Percentiles rank a stretch among this genome's conserved stretches.
These are phyloP conservation scores for Polytrichum commune DNA, from an alignment of 225 moss, liverwort and hornwort species.

Conservation along the genomic window DNA sequence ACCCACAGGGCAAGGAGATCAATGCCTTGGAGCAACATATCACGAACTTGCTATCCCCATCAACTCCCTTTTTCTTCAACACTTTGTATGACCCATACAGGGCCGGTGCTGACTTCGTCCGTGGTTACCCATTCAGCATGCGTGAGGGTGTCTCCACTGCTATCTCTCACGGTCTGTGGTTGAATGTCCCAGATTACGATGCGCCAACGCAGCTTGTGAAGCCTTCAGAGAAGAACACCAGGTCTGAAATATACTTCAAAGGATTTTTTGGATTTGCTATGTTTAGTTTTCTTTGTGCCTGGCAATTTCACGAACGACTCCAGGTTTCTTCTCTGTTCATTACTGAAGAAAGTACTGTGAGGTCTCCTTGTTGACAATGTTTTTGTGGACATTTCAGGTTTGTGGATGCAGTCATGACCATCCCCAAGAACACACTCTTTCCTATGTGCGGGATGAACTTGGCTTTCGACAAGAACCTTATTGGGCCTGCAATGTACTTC, in stretches of 20 bases:
- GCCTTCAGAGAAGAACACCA: conserved; percentile 25
- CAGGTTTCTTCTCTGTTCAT: background rate
- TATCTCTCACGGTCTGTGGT: conserved; percentile 28
- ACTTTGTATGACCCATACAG: conserved; percentile 28
- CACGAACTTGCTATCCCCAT: conserved; percentile 43
- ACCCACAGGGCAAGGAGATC: conserved; percentile 43
- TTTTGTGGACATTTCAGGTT: conserved; percentile 5
- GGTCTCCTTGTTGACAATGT: no score
- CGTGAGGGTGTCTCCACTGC: conserved; percentile 27
- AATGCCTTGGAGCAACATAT: conserved; percentile 70
- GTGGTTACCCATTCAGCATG: conserved; percentile 31
- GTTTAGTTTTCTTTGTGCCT: no score
- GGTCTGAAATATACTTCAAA: background rate
- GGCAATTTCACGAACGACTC: rapidly evolving
- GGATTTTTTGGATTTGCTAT: background rate
- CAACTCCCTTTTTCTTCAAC: conserved; percentile 32
- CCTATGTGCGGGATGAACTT: conserved; percentile 36
- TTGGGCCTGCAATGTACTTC: conserved; percentile 34
- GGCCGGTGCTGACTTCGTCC: conserved; percentile 25
- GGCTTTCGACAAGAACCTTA: conserved; percentile 24
- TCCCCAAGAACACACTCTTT: conserved; percentile 25
- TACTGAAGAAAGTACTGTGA: background rate
- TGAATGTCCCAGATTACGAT: conserved; percentile 33
- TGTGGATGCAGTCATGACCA: conserved; percentile 29
- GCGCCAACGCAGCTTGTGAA: conserved; percentile 31